Evolutionary conservation across 2,329 filamentous ascomycete species (phyloP), one percentile per base, ranked within the genome.

Genomic region (Aspergillus uvarum): DNA sequence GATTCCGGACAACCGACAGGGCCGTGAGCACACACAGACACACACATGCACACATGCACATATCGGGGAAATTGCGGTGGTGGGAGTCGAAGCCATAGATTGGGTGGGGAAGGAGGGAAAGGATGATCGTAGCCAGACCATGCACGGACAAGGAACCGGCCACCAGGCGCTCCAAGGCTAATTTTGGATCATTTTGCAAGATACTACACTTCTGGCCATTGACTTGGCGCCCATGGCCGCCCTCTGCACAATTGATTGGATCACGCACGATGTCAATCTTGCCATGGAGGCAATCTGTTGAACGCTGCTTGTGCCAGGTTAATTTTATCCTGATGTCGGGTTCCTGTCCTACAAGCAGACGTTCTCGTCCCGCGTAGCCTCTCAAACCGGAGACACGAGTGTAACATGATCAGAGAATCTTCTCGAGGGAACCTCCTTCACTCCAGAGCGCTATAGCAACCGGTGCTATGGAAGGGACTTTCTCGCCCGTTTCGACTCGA

Each of bases 101-200:
- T 44, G 42, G 53, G 51, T 48, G 56, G 54, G 59, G 58, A 53
- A 52, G 60, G 59, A 59, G 58, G 60, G 58, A 51, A 50, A 53
- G 60, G 60, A 60, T 42, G 57, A 65, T 62, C 64, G 58, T 58
- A 48, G 59, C 44, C 58, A 44, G 54, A 52, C 54, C 58, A 58
- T 60, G 65, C 61, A 60, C 58, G 52, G 59, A 53, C 53, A 56
- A 57, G 64, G 60, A 64, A 63, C 63, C 31, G 62, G 57, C 62
- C 57, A 60, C 56, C 55, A 59, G 59, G 52, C 38, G 16, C 50
- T 57, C 38, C 35, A 21, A 47, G 59, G 62, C 64, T 66, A 67
- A 67, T 67, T 67, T 66, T 67, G 65, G 65, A 66, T 59, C 53
- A 61, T 67, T 66, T 35, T 60, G 54, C 24, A 50, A 47, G 51